Evolutionary conservation across 2,329 filamentous ascomycete species (phyloP), one percentile per base, ranked within the genome.

Genomic region (Hysterium pulicare): DNA sequence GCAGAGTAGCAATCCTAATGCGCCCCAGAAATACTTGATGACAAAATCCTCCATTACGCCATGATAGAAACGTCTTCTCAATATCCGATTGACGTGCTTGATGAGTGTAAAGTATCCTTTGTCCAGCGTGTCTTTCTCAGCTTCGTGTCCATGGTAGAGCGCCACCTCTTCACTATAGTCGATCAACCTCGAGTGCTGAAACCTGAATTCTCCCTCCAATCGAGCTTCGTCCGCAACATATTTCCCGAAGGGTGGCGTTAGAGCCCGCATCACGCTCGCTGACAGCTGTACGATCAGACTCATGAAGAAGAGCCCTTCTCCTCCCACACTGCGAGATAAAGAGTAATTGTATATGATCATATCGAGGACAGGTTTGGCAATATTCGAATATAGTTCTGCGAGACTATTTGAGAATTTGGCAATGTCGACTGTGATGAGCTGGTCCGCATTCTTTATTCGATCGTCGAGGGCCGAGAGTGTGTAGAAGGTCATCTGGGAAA

Each of bases 11-110:
- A 98, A 77, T 1, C 93, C 93, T 33, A 98, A 69, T 2, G 93
- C 91, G 31, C 93, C 93, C 93, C 93, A 98, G 70, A 97, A 93
- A 66, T 98, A 98, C 69, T 98, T 98, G 69, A 98, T 95, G 44
- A 97, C 89, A 68, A 96, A 98, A 67, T 98, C 93, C 66, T 98
- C 93, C 91, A 97, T 96, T 59, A 98, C 85, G n/a, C 90, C 91
- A 65, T 98, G 91, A 67, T 97, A 97, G 66, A 98, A 87, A 37
- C 93, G 82, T 48, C 88, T 78, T 30, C 90, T 80, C 48, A 98
- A 71, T 51, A 97, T 96, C 60, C 95, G 84, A 68, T 98, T 98
- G 62, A 98, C 91, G 69, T 98, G 93, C 71, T 96, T 97, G 73
- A 98, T 98, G 28, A 98, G 77, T 2, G 93, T 98, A 62, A 98